A percentile compares a stretch with the other conserved stretches of the same genome.
These are phyloP conservation scores for Pichia sp. DNA, from an alignment of 1,139 yeast species.

Conservation along the genomic window DNA sequence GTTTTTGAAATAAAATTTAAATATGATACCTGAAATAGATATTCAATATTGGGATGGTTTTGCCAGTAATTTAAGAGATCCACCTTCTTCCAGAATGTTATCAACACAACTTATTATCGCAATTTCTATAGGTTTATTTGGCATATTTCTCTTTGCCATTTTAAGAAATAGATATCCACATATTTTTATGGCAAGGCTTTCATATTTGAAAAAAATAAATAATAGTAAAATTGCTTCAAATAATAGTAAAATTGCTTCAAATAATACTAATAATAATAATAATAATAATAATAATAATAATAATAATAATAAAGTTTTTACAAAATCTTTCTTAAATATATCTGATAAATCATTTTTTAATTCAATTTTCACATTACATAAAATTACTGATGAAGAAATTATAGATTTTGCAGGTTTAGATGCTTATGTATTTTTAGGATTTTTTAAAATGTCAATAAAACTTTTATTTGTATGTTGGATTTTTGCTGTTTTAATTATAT, in stretches of 20 bases:
- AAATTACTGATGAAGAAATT: conserved; percentile 66
- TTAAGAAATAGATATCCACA: conserved; percentile 44
- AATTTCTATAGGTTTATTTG: conserved; percentile 37
- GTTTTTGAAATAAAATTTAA: no score
- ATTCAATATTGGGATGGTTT: not conserved
- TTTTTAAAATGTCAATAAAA: conserved; percentile 68
- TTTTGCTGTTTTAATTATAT: conserved; percentile 52
- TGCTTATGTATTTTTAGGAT: conserved; percentile 77
- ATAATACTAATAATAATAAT: conserved; percentile 20
- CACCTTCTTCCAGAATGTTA: conserved; percentile 26
- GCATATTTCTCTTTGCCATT: conserved; percentile 39
- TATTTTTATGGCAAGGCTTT: conserved; percentile 40
- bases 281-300: conserved; percentile 21
- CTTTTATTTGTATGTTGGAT: conserved; percentile 46
- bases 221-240: not conserved
- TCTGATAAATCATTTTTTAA: conserved; percentile 55
- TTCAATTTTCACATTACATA: conserved; percentile 67
- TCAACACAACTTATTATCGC: conserved; percentile 42
- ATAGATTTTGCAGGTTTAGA: conserved; percentile 89
- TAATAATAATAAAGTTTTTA: not conserved
- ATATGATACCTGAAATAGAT: no score
- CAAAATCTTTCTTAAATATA: conserved; percentile 15
- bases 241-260: not conserved
- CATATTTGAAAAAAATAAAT: conserved; percentile 19
- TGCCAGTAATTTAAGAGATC: conserved; percentile 25